Evolutionary conservation across 768 basidiomycete species (phyloP).

Genomic region (Mrakia hoshinonis): DNA sequence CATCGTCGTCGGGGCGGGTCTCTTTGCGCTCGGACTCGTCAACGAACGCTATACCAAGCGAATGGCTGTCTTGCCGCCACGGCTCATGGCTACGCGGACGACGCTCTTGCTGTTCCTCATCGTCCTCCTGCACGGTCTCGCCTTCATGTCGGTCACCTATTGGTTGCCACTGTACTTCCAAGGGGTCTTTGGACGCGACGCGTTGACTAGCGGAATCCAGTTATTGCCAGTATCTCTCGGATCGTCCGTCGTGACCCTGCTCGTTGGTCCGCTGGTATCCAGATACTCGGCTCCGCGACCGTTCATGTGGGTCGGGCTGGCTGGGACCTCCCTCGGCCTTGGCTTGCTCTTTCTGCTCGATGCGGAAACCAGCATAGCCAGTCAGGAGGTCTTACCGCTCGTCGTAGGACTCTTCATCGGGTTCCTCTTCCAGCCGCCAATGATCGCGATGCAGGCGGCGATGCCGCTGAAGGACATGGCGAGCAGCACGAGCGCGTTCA

Average conservation of each 20-base stretch:
- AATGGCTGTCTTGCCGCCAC: constrained; percentile 41
- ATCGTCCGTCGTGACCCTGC: constrained; percentile 31
- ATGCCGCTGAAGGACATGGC: constrained; percentile 20
- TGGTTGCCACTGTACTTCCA: constrained; percentile 32
- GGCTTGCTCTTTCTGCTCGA: constrained; percentile 31
- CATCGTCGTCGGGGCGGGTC: constrained; percentile 30
- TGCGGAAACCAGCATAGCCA: constrained; percentile 28
- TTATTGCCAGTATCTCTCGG: constrained; percentile 35
- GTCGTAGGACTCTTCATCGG: constrained; percentile 30
- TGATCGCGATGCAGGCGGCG: constrained; percentile 9
- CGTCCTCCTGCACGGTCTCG: constrained; percentile 30
- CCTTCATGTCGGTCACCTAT: constrained; percentile 31
- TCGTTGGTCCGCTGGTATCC: constrained; percentile 6
- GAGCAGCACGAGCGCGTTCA: not conserved
- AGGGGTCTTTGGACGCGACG: constrained; percentile 17
- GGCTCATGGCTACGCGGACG: constrained; percentile 37
- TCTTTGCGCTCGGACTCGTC: constrained; percentile 34
- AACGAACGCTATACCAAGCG: constrained; percentile 37
- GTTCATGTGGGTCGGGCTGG: not conserved
- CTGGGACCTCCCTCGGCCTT: constrained; percentile 22
- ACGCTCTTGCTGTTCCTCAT: constrained; percentile 30
- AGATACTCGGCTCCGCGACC: not conserved
- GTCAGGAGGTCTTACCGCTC: constrained; percentile 30
- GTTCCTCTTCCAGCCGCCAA: constrained; percentile 31
- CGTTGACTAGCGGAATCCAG: constrained; percentile 28